Conservation (phyloP, 2,329 filamentous ascomycete genomes). For the Sporothrix dimorphospora region DNA sequence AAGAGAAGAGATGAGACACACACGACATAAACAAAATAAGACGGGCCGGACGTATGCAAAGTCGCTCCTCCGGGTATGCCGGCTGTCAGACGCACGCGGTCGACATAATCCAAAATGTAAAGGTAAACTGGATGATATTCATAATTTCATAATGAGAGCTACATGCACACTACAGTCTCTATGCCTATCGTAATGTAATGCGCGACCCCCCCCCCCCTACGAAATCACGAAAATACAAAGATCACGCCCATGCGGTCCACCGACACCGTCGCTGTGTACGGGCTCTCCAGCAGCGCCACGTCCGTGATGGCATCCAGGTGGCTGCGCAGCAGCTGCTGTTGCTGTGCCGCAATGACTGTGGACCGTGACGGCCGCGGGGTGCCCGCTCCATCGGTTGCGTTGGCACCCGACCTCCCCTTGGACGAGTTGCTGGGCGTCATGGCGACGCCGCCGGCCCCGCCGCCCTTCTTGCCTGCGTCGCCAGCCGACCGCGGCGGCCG, state of each 20-base stretch:
- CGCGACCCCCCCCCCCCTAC: no score
- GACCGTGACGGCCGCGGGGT: slow-evolving; percentile 63
- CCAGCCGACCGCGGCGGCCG: slow-evolving; percentile 48
- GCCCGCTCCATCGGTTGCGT: slow-evolving; percentile 33
- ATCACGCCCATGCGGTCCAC: slow-evolving; percentile 88
- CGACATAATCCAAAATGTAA: no score
- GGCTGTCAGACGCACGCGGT: no score
- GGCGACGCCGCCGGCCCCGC: slow-evolving; percentile 33
- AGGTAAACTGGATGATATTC: no score
- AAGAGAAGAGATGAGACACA: no score
- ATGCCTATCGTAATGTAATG: no score
- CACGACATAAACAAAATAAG: no score
- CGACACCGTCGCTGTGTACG: slow-evolving; percentile 90
- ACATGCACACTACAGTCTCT: background rate
- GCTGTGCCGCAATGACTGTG: slow-evolving; percentile 84
- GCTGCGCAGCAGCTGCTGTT: slow-evolving; percentile 81
- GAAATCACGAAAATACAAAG: slow-evolving; percentile 76
- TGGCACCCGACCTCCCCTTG: slow-evolving; percentile 40
- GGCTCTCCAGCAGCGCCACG: slow-evolving; percentile 82
- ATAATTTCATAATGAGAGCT: background rate
- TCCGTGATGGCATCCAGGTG: slow-evolving; percentile 89
- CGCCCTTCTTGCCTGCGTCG: slow-evolving; percentile 35
- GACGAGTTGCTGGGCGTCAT: slow-evolving; percentile 41
- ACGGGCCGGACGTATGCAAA: no score
- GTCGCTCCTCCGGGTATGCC: no score